Conservation (phyloP, 805 yeast species). For the Schizosaccharomyces pombe region DNA sequence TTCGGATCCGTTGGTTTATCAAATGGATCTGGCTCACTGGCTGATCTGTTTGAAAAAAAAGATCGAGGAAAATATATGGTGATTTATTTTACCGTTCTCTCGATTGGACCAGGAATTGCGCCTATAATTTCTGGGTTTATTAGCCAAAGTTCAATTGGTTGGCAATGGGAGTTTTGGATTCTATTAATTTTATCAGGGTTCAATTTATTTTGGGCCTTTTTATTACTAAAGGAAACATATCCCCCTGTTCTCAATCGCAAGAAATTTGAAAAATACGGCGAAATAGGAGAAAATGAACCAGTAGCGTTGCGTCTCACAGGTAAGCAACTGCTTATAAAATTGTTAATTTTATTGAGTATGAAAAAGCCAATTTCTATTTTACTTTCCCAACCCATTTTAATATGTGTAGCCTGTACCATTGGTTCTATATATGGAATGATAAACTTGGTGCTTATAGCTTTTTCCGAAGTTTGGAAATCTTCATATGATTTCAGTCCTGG, state of each 20-base stretch:
- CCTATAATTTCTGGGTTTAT: slow-evolving; percentile 35
- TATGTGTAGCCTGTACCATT: not conserved
- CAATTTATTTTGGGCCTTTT: slow-evolving; percentile 8
- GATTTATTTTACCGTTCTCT: slow-evolving; percentile 11
- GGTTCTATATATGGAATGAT: not conserved
- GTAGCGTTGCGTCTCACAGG: not conserved
- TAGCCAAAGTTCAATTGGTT: slow-evolving; percentile 28
- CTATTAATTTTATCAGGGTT: slow-evolving; percentile 13
- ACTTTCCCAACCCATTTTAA: slow-evolving; percentile 4
- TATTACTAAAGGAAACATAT: slow-evolving; percentile 59
- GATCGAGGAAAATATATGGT: slow-evolving; percentile 11
- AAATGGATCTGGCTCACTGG: slow-evolving; percentile 62
- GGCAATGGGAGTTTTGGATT: slow-evolving; percentile 57
- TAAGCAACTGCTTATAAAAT: not conserved
- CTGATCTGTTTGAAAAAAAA: slow-evolving; percentile 49
- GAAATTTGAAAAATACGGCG: not conserved
- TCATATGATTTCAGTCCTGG: not conserved
- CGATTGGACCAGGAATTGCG: slow-evolving; percentile 45
- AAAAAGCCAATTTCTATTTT: not conserved
- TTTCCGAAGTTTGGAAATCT: slow-evolving; percentile 16
- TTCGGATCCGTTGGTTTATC: slow-evolving; percentile 66
- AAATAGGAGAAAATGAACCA: not conserved
- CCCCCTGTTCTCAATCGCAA: slow-evolving; percentile 45
- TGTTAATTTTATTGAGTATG: not conserved
- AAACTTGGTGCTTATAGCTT: not conserved